Evolutionary conservation across 164 flowering plant species (phyloP).

Genomic region (Cinnamomum micranthum): DNA sequence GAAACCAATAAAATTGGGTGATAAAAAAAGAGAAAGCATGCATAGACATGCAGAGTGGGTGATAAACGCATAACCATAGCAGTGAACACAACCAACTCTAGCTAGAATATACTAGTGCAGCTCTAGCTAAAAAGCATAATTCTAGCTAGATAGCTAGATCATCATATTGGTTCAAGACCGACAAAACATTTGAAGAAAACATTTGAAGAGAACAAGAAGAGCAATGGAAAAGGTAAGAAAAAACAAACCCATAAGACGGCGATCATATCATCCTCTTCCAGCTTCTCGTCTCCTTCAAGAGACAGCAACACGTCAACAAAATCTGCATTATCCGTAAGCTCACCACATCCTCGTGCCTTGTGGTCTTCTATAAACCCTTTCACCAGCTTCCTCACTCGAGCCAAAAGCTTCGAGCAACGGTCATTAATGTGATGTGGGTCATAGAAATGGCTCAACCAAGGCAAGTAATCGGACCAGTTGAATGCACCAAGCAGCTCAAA

Average conservation of each 20-base stretch:
- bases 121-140: not conserved
- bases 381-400: conserved; percentile 49
- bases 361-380: conserved; percentile 39
- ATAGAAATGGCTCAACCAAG: conserved; percentile 47
- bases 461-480: conserved; percentile 69
- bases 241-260: conserved; percentile 58
- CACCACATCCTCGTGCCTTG: not conserved
- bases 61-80: no score
- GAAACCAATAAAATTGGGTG: no score
- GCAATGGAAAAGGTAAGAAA: not conserved
- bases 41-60: no score
- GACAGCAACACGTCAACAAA: conserved; percentile 59
- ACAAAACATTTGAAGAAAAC: no score
- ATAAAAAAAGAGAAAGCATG: no score
- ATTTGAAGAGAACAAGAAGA: no score
- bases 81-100: no score
- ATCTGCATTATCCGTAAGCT: conserved; percentile 17
- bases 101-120: no score
- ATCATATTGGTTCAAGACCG: no score
- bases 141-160: not conserved
- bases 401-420: conserved; percentile 46
- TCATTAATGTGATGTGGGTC: conserved; percentile 39
- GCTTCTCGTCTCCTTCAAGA: conserved; percentile 51
- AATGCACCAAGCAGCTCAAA: conserved; percentile 73
- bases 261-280: conserved; percentile 50